These are phyloP conservation scores for Peniophora sp. DNA, from an alignment of 1,284 basidiomycete species.

Conservation along the genomic window DNA sequence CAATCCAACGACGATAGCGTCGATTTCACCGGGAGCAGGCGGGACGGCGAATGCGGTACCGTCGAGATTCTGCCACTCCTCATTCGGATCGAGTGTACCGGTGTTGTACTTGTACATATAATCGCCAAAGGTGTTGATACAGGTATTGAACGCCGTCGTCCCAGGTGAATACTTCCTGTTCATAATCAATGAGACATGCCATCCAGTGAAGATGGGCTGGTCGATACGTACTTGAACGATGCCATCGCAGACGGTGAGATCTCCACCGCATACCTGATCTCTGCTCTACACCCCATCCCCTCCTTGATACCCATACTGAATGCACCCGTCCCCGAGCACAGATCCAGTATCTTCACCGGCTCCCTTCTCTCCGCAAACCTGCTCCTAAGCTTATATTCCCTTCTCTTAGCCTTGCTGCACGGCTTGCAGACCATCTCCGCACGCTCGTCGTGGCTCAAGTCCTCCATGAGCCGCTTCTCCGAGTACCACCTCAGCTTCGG, in stretches of 20 bases:
- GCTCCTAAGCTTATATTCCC: background rate
- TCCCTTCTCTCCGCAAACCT: background rate
- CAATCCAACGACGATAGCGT: constrained; percentile 60
- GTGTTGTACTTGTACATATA: constrained; percentile 42
- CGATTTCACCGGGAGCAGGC: constrained; percentile 43
- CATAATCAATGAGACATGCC: too few species aligned
- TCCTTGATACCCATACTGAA: constrained; percentile 51
- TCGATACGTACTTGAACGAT: constrained; percentile 49
- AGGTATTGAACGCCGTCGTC: constrained; percentile 45
- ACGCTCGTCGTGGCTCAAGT: background rate
- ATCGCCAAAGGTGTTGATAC: constrained; percentile 50
- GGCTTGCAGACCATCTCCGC: background rate
- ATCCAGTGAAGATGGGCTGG: too few species aligned
- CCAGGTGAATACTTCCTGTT: constrained; percentile 38
- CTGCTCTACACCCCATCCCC: constrained; percentile 32
- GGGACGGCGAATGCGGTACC: constrained; percentile 28
- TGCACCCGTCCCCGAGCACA: constrained; percentile 60
- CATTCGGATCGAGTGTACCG: constrained; percentile 25
- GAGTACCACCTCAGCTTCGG: background rate
- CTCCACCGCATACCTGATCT: constrained; percentile 58
- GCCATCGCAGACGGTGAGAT: constrained; percentile 62
- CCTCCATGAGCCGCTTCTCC: too few species aligned
- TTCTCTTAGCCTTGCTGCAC: background rate
- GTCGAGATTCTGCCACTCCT: constrained; percentile 20
- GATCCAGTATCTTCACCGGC: constrained; percentile 32